These are phyloP conservation scores for Mucor racemosus DNA, from an alignment of 371 early-diverging fungal species.

Conservation along the genomic window DNA sequence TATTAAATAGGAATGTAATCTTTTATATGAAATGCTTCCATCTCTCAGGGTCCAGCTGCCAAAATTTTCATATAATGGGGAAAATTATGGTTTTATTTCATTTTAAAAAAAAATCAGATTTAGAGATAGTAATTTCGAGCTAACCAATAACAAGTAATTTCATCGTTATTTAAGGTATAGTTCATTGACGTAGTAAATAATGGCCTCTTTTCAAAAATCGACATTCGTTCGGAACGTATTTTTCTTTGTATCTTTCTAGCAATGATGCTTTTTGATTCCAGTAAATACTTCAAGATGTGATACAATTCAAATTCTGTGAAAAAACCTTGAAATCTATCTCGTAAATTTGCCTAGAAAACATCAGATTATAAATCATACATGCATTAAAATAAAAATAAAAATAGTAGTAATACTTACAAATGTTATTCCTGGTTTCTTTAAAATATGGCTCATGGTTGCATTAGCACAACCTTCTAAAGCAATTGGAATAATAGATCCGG, in stretches of 20 bases:
- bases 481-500: constrained; percentile 12
- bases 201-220: constrained; percentile 11
- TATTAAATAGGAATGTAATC: background rate
- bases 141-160: constrained; percentile 24
- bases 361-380: too few relatives aligned
- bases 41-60: too few relatives aligned
- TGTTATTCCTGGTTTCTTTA: constrained; percentile 21
- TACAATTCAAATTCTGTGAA: constrained; percentile 21
- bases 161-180: background rate
- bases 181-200: background rate
- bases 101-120: background rate
- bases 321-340: constrained; percentile 7
- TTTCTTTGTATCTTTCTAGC: constrained; percentile 2
- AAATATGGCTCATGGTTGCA: constrained; percentile 18
- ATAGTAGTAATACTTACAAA: constrained; percentile 15
- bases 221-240: background rate
- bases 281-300: constrained; percentile 15
- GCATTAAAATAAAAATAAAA: too few relatives aligned
- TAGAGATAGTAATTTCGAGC: constrained; percentile 6
- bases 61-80: background rate
- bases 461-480: constrained; percentile 22
- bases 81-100: background rate
- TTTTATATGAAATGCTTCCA: too few relatives aligned
- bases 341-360: constrained; percentile 10
- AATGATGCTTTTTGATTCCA: background rate